These are phyloP conservation scores for Speleostelium caveatum DNA, from an alignment of 78 protist species.

Conservation along the genomic window DNA sequence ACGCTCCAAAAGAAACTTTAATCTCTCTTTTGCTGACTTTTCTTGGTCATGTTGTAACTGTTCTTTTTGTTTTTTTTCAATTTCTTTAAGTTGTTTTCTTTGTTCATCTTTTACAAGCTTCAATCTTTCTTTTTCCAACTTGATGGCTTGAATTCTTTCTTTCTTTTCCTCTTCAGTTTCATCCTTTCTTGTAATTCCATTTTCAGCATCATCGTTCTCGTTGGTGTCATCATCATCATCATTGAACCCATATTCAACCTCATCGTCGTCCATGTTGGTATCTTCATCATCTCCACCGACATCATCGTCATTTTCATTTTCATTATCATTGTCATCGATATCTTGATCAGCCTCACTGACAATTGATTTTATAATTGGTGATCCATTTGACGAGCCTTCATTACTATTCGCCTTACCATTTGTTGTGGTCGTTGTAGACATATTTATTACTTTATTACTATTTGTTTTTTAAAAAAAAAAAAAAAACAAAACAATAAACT, in stretches of 20 bases:
- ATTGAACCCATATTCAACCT: background rate
- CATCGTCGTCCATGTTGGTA: conserved; percentile 17
- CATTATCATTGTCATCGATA: background rate
- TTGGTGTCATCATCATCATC: background rate
- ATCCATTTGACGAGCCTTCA: too few species aligned
- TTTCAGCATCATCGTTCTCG: conserved; percentile 6
- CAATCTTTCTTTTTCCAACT: conserved; percentile 53
- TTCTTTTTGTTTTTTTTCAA: conserved; percentile 32
- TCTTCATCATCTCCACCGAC: conserved; percentile 17
- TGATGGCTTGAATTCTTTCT: conserved; percentile 34
- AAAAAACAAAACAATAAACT: too few species aligned
- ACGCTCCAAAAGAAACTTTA: conserved; percentile 74
- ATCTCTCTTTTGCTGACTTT: conserved; percentile 56
- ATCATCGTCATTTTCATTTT: conserved; percentile 1
- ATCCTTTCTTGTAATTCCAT: conserved; percentile 32
- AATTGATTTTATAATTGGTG: background rate
- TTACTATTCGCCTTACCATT: background rate
- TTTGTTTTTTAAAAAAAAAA: too few species aligned
- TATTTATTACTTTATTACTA: too few species aligned
- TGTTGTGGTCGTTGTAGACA: background rate
- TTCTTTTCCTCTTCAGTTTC: conserved; percentile 58
- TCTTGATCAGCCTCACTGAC: background rate
- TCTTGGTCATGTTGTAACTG: conserved; percentile 51
- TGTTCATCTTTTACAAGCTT: conserved; percentile 41
- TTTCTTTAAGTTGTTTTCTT: conserved; percentile 33